Percentiles rank a stretch among this genome's conserved stretches.
phyloP scores from a whole-genome alignment of 148 eudicot genomes.

The Camellia lanceoleosa region DNA sequence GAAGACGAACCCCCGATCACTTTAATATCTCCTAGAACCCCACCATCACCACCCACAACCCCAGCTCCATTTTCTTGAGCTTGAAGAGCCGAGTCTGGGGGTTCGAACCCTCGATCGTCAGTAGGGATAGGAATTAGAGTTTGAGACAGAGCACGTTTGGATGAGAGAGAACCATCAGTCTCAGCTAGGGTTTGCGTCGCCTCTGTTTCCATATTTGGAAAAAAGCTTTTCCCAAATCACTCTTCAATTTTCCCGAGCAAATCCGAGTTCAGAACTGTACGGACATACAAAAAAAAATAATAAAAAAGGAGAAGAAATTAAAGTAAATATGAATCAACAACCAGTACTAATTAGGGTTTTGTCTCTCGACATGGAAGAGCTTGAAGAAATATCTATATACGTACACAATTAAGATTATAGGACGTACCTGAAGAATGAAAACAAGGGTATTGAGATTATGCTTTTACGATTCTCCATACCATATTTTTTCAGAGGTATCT shows the following conservation, averaged over 20 bases:
- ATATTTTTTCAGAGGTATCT: not conserved
- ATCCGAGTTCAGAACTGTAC: not conserved
- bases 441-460: not conserved
- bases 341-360: not conserved
- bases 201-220: not conserved
- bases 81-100: not conserved
- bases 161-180: not conserved
- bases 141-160: constrained; percentile 3
- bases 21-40: constrained; percentile 11
- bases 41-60: constrained; percentile 14
- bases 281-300: not conserved
- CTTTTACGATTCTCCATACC: not conserved
- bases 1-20: not conserved
- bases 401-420: too few relatives aligned
- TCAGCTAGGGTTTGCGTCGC: constrained; percentile 18
- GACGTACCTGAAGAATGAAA: constrained; percentile 8
- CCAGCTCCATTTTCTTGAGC: constrained; percentile 12
- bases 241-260: not conserved
- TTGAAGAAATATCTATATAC: not conserved
- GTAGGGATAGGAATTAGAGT: not conserved
- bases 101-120: not conserved
- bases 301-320: not conserved
- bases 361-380: not conserved
- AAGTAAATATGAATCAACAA: not conserved
- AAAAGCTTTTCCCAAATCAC: not conserved